phyloP scores from a whole-genome alignment of 2,329 filamentous ascomycete genomes.

The Nemania bipapillata region DNA sequence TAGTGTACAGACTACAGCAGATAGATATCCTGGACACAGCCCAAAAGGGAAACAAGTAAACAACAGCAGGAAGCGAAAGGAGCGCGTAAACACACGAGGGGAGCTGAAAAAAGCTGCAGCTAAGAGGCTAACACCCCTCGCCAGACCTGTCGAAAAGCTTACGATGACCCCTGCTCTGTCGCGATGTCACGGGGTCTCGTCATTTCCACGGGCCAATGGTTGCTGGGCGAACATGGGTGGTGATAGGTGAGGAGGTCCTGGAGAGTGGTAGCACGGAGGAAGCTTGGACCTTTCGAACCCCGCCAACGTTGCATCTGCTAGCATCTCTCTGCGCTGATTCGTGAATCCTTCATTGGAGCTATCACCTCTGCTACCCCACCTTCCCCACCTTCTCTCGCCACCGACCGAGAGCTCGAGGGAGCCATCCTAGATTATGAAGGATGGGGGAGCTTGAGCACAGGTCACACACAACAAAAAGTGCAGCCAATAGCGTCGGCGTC shows the following conservation, averaged over 20 bases:
- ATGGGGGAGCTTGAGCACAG: slow-evolving; percentile 20
- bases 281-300: slow-evolving; percentile 37
- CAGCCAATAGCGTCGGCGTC: slow-evolving; percentile 6
- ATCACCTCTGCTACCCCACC: slow-evolving; percentile 24
- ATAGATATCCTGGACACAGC: not conserved
- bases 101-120: slow-evolving; percentile 26
- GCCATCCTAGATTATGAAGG: slow-evolving; percentile 29
- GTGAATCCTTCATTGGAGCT: slow-evolving; percentile 30
- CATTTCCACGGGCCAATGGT: slow-evolving; percentile 31
- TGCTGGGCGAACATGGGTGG: not conserved
- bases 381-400: slow-evolving; percentile 21
- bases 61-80: slow-evolving; percentile 15
- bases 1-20: not conserved
- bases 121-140: slow-evolving; percentile 26
- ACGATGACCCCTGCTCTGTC: slow-evolving; percentile 32
- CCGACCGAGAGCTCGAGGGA: slow-evolving; percentile 13
- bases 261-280: slow-evolving; percentile 20
- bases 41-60: slow-evolving; percentile 42
- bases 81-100: slow-evolving; percentile 21
- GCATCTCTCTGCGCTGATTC: slow-evolving; percentile 22
- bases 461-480: slow-evolving; percentile 17
- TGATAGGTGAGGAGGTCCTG: slow-evolving; percentile 15
- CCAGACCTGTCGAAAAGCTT: slow-evolving; percentile 18
- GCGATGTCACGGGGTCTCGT: slow-evolving; percentile 42
- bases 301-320: slow-evolving; percentile 28